Conservation (phyloP, 208 protist genomes). For the Trypanosoma mega region DNA sequence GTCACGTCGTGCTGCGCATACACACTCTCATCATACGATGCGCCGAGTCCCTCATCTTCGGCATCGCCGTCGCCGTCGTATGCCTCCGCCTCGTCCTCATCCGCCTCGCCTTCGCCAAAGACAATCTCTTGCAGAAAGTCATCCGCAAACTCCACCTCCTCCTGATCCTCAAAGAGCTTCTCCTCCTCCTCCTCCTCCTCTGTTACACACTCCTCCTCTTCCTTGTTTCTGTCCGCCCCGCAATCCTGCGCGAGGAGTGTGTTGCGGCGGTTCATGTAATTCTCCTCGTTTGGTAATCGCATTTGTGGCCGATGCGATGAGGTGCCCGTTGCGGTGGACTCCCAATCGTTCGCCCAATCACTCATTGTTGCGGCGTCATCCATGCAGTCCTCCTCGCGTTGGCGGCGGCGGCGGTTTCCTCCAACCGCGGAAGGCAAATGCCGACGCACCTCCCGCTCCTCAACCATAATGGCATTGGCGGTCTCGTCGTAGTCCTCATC, state of each 20-base stretch:
- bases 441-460: constrained; percentile 57
- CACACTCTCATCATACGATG: constrained; percentile 2
- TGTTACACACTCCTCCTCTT: constrained; percentile 5
- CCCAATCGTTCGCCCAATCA: constrained; percentile 25
- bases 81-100: constrained; percentile 9
- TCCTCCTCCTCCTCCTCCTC: constrained; percentile 53
- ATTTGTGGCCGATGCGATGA: neutral
- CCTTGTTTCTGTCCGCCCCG: neutral
- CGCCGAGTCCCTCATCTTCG: constrained; percentile 10
- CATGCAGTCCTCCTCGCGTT: neutral
- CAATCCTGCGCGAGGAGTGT: constrained; percentile 27
- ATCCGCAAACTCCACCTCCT: constrained; percentile 81
- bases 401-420: neutral
- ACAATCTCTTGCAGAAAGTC: constrained; percentile 82
- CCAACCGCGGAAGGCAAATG: constrained; percentile 20
- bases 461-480: constrained; percentile 46
- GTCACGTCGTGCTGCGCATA: constrained; percentile 60
- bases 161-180: constrained; percentile 78
- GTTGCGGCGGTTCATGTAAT: constrained; percentile 30
- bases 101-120: constrained; percentile 41
- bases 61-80: constrained; percentile 11
- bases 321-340: constrained; percentile 14
- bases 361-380: constrained; percentile 9
- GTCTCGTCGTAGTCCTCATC: constrained; percentile 37
- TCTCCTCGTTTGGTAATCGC: constrained; percentile 13